A percentile compares a stretch with the other conserved stretches of the same genome.
Conservation (phyloP, 2,329 filamentous ascomycete species). For the Cladosporium phlei region DNA sequence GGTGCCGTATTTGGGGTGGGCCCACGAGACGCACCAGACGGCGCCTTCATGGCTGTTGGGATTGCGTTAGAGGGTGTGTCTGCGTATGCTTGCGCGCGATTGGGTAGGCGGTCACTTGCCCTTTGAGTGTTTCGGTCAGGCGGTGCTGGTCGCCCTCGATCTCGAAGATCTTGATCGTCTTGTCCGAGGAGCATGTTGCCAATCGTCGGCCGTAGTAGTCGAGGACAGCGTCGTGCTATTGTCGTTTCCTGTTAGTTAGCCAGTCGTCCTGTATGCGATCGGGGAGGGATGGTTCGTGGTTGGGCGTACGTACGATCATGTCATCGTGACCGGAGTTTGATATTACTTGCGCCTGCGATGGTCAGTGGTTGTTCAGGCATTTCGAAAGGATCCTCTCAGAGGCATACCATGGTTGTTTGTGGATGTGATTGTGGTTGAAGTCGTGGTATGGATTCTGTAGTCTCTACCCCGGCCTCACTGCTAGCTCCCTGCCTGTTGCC, state of each 20-base stretch:
- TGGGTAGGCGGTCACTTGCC: slow-evolving; percentile 52
- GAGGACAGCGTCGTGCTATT: slow-evolving; percentile 91
- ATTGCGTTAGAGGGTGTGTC: background rate
- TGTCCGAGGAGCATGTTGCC: slow-evolving; percentile 95
- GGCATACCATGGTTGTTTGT: slow-evolving; percentile 15
- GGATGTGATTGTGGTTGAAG: no score
- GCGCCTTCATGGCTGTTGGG: slow-evolving; percentile 74
- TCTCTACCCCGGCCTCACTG: background rate
- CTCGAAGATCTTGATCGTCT: slow-evolving; percentile 99
- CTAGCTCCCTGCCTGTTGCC: slow-evolving; percentile 4
- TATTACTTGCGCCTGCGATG: slow-evolving; percentile 78
- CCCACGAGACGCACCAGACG: slow-evolving; percentile 97
- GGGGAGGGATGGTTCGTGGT: slow-evolving; percentile 8
- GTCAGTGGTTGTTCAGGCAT: slow-evolving; percentile 19
- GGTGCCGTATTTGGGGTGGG: slow-evolving; percentile 96
- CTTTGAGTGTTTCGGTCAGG: slow-evolving; percentile 87
- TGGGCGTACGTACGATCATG: slow-evolving; percentile 80
- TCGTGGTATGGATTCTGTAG: slow-evolving; percentile 13
- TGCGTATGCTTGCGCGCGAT: background rate
- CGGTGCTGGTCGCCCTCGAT: slow-evolving; percentile 89
- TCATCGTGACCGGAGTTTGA: slow-evolving; percentile 91
- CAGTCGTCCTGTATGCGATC: slow-evolving; percentile 14
- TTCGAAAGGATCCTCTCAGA: no score
- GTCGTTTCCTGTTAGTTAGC: slow-evolving; percentile 29
- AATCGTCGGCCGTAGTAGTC: slow-evolving; percentile 97